Base-by-base conservation (phyloP, 306 rosid genomes). In the Vigna nakashimae region DNA sequence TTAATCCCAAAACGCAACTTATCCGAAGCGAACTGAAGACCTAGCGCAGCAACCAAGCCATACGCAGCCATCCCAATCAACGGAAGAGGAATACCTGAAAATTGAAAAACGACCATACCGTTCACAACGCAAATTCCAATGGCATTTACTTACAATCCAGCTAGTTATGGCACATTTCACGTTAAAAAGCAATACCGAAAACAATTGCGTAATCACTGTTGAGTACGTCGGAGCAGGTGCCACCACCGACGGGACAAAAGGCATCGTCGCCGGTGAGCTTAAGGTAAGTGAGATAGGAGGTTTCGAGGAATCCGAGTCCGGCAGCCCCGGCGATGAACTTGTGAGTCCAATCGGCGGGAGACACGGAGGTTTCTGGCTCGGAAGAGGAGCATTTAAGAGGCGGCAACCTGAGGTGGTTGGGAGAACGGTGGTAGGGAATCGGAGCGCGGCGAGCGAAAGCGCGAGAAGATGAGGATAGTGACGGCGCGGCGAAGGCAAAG, bases 61-160 rank as follows among this genome's bases (percentile, higher is more conserved):
- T 95, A 92, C 0, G 92, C 89, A 79, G 66, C 73, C 91, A 94
- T 87, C 28, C 98, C 97, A 77, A 90, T 79, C 81, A 94, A 65
- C 17, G 98, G 88, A 84, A 94, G 97, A 76, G 97, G 97, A 62
- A 88, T 78, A 87, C 98, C 97, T 94, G 80, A 15, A 42, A 90
- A 77, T 77, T 42, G 28, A 62, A 87, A 88, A 42, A 66, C 18
- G 18, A 66, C 51, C 34, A 66, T 42, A n/a, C 17, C 52, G 32
- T 65, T 65, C 34, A 42, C 20, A 65, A 5, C 52, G 2, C 40
- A 45, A 67, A 67, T 45, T 13, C 56, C 1, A 5, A 20, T 0
- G 45, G 3, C 56, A 12, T 0, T 62, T 15, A 6, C 5, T 59
- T 59, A 60, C 5, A 14, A 59, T 13, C 30, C 22, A 62, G 34